Evolutionary conservation across 148 eudicot genomes (phyloP), one percentile per base, ranked within the genome.

Genomic region (Chenopodium suecicum): DNA sequence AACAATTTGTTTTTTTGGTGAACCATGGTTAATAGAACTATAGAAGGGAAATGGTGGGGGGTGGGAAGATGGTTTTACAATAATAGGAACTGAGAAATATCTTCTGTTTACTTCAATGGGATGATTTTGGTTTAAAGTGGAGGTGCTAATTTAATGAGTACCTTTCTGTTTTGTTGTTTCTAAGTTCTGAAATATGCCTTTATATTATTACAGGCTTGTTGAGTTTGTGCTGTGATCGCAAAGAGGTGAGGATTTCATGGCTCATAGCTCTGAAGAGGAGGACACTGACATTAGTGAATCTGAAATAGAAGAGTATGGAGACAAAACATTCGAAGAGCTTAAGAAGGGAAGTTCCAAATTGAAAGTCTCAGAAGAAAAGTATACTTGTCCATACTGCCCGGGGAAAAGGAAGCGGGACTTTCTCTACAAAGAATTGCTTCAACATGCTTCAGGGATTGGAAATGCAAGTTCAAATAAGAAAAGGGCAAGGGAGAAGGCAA

Each of bases 391-490:
- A 9, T 97, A 86, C 32, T 97, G 99, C 84, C 90, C 97, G 2
- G 89, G 83, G 82, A 91, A 92, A 74, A 90, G 86, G 85, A 94
- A 92, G 87, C 84, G 88, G 44, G 95, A 90, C 73, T 96, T 82
- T 82, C 88, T 64, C 13, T 90, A 87, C 62, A 90, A 88, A 78
- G 98, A 97, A 27, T 89, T 97, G 70, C 79, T 91, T 68, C 99
- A 92, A 87, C 99, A 97, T 79, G 98, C 99, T 25, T 86, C 90
- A 80, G 91, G 90, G 27, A 88, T 97, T 70, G 98, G 94, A 8
- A 91, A 81, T 68, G 87, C 91, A 71, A 86, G 60, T 81, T 92
- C 97, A 13, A 81, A 91, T 65, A 97, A 94, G 83, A 83, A 98
- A 84, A 92, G 86, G 68, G 87, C 89, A 23, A 92, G 91, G 87